phyloP scores from a whole-genome alignment of 768 basidiomycete species.

The Tylopilus subfusipes region DNA sequence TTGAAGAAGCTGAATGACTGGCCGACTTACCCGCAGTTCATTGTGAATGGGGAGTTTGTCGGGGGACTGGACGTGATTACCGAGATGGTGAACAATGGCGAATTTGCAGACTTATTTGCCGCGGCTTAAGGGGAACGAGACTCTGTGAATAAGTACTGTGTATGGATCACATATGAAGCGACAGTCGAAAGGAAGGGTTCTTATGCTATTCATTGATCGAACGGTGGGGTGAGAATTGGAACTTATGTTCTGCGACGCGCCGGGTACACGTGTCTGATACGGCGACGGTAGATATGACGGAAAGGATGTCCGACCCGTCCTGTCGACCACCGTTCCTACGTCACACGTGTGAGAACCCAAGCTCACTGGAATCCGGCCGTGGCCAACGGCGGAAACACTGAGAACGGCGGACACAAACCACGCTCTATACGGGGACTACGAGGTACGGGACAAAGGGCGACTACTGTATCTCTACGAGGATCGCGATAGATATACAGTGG shows the following conservation, averaged over 20 bases:
- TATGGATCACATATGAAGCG: neutral
- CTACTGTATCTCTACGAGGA: too few species aligned
- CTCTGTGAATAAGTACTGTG: neutral
- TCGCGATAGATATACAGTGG: too few species aligned
- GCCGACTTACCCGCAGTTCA: constrained; percentile 87
- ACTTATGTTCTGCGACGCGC: constrained; percentile 6
- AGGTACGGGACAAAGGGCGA: too few species aligned
- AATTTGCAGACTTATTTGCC: constrained; percentile 52
- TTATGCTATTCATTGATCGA: neutral
- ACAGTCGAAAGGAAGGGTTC: neutral
- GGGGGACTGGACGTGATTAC: constrained; percentile 93
- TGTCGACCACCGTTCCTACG: neutral
- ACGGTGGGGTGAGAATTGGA: constrained; percentile 1
- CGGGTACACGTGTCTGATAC: constrained; percentile 7
- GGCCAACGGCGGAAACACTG: too few species aligned
- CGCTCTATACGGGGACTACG: too few species aligned
- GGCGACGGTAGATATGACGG: neutral
- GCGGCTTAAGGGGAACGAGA: neutral
- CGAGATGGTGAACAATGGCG: constrained; percentile 82
- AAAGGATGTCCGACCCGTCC: neutral
- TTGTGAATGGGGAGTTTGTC: constrained; percentile 86
- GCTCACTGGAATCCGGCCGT: neutral
- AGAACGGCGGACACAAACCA: too few species aligned
- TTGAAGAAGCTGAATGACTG: constrained; percentile 79
- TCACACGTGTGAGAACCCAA: neutral